Percentiles rank a stretch among this genome's conserved stretches.
These are phyloP conservation scores for Scheffersomyces amazonensis DNA, from an alignment of 805 yeast genomes.

Conservation along the genomic window DNA sequence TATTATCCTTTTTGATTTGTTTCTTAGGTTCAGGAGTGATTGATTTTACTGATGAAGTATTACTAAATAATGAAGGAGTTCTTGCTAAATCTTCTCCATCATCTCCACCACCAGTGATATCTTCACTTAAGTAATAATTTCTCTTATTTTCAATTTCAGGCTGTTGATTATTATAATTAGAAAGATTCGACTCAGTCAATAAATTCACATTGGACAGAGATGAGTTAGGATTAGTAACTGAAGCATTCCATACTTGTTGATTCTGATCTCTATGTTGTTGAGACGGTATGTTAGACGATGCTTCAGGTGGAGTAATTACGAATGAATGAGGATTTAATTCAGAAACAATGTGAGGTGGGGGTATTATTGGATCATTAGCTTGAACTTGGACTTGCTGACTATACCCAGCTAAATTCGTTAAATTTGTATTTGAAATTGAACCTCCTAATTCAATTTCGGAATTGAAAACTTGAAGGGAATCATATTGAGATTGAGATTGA, in stretches of 20 bases:
- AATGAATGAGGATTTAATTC: conserved; percentile 1
- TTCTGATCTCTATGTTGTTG: no score
- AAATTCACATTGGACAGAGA: no score
- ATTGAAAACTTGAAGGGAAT: conserved; percentile 4
- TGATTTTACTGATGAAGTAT: conserved; percentile 25
- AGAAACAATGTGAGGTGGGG: conserved; percentile 5
- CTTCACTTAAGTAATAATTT: not conserved
- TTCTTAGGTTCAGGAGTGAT: conserved; percentile 9
- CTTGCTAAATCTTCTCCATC: conserved; percentile 18
- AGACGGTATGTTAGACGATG: no score
- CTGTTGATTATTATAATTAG: conserved; percentile 14
- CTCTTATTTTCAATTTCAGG: no score
- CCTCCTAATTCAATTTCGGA: conserved; percentile 37
- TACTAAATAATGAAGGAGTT: conserved; percentile 57
- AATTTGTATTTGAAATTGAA: conserved; percentile 34
- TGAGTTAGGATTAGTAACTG: no score
- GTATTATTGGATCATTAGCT: not conserved
- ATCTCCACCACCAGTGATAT: conserved; percentile 32
- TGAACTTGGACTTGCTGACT: conserved; percentile 4
- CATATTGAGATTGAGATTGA: not conserved
- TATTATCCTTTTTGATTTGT: not conserved
- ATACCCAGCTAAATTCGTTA: conserved; percentile 11
- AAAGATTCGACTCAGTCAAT: conserved; percentile 14
- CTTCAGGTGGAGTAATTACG: conserved; percentile 7
- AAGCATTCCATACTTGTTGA: not conserved